Evolutionary conservation across 805 yeast genomes (phyloP), one percentile per base, ranked within the genome.

Genomic region (Starmera quercuum): DNA sequence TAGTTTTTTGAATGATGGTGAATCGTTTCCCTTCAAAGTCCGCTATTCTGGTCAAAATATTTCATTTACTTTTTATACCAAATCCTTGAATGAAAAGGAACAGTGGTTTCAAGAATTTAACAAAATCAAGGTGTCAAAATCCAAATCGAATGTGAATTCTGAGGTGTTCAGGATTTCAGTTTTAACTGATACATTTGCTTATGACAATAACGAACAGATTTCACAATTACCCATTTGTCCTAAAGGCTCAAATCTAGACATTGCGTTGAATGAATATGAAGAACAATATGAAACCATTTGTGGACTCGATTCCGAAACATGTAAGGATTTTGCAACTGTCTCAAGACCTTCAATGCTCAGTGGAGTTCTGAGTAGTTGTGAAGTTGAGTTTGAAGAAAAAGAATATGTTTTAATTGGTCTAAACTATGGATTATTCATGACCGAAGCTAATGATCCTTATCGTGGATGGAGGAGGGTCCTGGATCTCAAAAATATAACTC

Each of bases 111-210:
- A 61, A 2, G 56, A 70, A 2, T 66, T 80, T 20, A 58, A 67
- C 14, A 58, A 57, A 9, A 77, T 81, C 11, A 66, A 69, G 29
- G 46, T 62, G n/a, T 46, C 39, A 10, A 64, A 61, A 33, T 59
- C 61, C 24, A 59, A 58, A 33, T 53, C 51, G 14, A 58, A 56
- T 23, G 51, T 55, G 14, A 64, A 56, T 20, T 51, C 66, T 2
- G 81, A 73, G 37, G 80, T 84, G 0, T 78, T 78, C 49, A 48
- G 61, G 8, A 48, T 82, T 26, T 57, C 61, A 23, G 64, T 73
- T 6, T 48, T 84, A 6, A 62, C 80, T 6, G 81, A 77, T 44
- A 63, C 69, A 18, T 84, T 83, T 56, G 79, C 77, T 2, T 82
- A 78, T 52, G 81, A 75, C n/a, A 69, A 64, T 4, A 58, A 65